Evolutionary conservation across 169 alveolate genomes (phyloP), one percentile per base, ranked within the genome.

Genomic region (Plasmodium ovale): DNA sequence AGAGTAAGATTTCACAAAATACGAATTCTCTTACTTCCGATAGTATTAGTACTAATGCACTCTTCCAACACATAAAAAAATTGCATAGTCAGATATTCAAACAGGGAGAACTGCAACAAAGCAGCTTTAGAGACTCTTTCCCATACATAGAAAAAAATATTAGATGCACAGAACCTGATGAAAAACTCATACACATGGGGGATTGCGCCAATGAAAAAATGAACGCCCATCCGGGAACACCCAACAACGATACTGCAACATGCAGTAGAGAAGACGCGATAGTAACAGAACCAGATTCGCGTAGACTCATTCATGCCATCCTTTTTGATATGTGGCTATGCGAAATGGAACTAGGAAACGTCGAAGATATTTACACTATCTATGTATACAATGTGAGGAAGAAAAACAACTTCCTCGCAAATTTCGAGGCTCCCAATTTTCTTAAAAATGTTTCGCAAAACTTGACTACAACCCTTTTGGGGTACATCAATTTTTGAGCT

Each of bases 311-410:
- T n/a, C 79, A 77, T 21, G 21, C 23, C 19, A 77, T 77, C 23
- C 49, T 77, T 7, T 77, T 77, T 27, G 56, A 77, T n/a, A 42
- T 77, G 68, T 77, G 88, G 88, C n/a, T 77, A 16, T 60, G 88
- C 14, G 88, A 77, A 77, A 64, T 77, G 27, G 74, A 77, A 14
- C 19, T 77, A 49, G 88, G 77, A 19, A 77, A 77, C 19, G 27
- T 77, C 29, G 88, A 77, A 25, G 88, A 77, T 14, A 77, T 77
- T 5, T 77, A 60, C 39, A 47, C 73, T 33, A 47, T 53, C 19
- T 77, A 77, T 47, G 19, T 62, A 14, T 60, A 37, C 35, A 60
- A 60, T 53, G 39, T 39, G 21, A 77, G 25, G 29, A 31, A 53
- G 6, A 60, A 47, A 23, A 35, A 35, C 7, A 72, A 33, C 7